Percentiles rank a stretch among this genome's conserved stretches.
phyloP scores from a whole-genome alignment of 768 basidiomycete species.

The Suillus decipiens region DNA sequence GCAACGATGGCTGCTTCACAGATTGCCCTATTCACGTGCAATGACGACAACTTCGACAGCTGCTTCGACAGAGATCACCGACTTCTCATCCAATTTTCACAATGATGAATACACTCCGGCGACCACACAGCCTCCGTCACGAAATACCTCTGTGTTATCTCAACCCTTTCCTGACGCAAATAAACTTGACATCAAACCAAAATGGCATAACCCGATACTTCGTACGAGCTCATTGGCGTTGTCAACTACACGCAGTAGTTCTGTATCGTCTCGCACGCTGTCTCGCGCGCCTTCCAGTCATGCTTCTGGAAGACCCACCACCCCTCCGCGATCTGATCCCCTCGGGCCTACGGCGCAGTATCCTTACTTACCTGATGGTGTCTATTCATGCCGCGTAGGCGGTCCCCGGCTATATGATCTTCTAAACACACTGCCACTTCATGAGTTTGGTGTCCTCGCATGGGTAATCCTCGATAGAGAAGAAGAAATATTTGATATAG shows the following conservation, averaged over 20 bases:
- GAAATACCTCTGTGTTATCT: conserved; percentile 3
- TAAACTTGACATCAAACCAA: conserved; percentile 5
- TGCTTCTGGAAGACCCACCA: conserved; percentile 35
- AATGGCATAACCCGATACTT: neutral
- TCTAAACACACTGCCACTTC: conserved; percentile 57
- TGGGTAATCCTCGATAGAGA: conserved; percentile 75
- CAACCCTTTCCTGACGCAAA: neutral
- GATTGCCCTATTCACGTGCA: neutral
- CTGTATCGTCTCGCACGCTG: conserved; percentile 11
- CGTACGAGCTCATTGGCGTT: neutral
- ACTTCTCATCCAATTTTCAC: conserved; percentile 3
- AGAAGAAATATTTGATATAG: conserved; percentile 73
- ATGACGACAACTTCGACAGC: neutral
- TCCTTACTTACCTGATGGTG: conserved; percentile 53
- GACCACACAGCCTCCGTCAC: neutral
- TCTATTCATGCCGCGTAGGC: conserved; percentile 65
- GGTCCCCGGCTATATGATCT: conserved; percentile 69
- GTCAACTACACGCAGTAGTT: neutral
- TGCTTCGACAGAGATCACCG: neutral
- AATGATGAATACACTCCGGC: neutral
- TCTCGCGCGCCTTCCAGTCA: conserved; percentile 15
- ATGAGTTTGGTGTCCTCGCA: conserved; percentile 61
- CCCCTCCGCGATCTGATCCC: conserved; percentile 44
- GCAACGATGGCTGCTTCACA: neutral
- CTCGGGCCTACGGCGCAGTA: conserved; percentile 51